Base-by-base conservation (phyloP, 2,329 filamentous ascomycete genomes). In the Eutypella sp. region DNA sequence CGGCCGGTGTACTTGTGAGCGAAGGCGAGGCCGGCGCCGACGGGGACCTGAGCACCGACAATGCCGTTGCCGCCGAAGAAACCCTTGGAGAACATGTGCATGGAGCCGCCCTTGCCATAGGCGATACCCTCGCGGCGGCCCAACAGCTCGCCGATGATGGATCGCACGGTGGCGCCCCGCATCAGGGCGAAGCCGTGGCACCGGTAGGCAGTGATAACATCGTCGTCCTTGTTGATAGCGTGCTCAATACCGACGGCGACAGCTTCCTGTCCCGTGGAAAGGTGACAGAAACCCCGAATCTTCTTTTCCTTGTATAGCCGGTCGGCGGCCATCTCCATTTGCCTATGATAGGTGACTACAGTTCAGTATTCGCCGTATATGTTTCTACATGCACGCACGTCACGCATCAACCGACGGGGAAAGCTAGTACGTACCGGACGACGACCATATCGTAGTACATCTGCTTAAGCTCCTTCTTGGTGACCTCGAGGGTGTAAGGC, bases 241-340 rank as follows among this genome's bases (percentile, higher is more conserved):
- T 96, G 89, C 76, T 99, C 93, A 64, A 99, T 97, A 67, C 93
- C 93, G 60, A 91, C 85, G 48, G 93, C 90, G 57, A 99, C 93
- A 56, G 93, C 93, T 80, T 99, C 93, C 75, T 99, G 93, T 53
- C 93, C 93, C 49, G 87, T 95, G 48, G 93, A 97, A 72, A 99
- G 75, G 76, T 99, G 93, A 77, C 93, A 99, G 87, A 99, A 99
- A 75, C 93, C 93, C 63, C 93, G 88, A 63, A 99, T 97, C 82
- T 99, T 97, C 86, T 99, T 99, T 79, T 97, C 93, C 80, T 99
- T 99, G 88, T 99, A 99, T 65, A 99, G 79, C 68, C 92, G 84
- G 69, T 99, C 93, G 75, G 93, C 90, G 57, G 92, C 91, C 92
- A 99, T 96, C 75, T 99, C 93, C 93, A 99, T 96, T 71, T 95